Evolutionary conservation across 768 basidiomycete species (phyloP), one percentile per base, ranked within the genome.

Genomic region (Tricholoma sp.): DNA sequence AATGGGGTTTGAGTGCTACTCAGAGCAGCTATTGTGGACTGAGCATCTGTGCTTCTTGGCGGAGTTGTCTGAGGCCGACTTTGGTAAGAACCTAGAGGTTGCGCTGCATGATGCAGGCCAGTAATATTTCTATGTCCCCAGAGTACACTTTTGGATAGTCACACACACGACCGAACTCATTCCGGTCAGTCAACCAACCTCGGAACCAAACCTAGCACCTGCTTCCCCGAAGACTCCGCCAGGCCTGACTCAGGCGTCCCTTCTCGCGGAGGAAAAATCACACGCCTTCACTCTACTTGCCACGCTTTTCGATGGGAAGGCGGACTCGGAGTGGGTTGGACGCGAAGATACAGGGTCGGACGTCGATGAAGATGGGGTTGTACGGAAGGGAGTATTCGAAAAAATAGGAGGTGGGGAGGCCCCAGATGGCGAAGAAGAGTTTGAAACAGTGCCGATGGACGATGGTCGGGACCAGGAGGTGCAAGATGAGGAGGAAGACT

Each of bases 261-360:
- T 65, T 17, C 52, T 44, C 13, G 39, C 29, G 83, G 47, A 48
- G 86, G 69, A 83, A 77, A 60, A 64, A 64, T 7, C 66, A 20
- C 47, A 72, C 28, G 65, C 80, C 0, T 76, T 86, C 15, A 68
- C 68, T 48, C 70, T 89, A 15, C 69, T 88, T 0, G 65, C 73
- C 6, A 75, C 79, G 0, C 68, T 89, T 34, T 88, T 88, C 49
- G 82, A 75, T 1, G 71, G 69, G 15, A 61, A 63, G 7, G 72
- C 73, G 6, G 73, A 74, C 11, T 75, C 75, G 4, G 78, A 84
- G 6, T 89, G 88, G 88, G 76, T 75, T 2, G 85, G 80, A 6
- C 67, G 68, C 20, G 87, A 88, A 65, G 82, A 78, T 57, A 68
- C 82, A 3, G 80, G 71, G 3, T 84, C 82, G 1, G 86, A 84